Evolutionary conservation across 2,329 filamentous ascomycete genomes (phyloP).

Genomic region (Coniochaeta prunicola): DNA sequence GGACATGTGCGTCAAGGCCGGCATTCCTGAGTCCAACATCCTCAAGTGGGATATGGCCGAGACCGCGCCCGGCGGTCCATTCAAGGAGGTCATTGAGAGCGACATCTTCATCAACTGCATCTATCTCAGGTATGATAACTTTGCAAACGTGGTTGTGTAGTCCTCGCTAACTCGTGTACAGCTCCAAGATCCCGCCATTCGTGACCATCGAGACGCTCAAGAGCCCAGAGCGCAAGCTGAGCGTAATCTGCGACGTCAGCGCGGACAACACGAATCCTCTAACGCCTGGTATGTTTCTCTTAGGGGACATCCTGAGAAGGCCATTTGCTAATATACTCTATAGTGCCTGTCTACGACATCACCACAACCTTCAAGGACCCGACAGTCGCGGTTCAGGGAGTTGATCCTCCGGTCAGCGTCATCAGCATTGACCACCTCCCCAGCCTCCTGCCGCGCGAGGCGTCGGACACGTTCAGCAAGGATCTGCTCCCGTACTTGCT

Average conservation of each 20-base stretch:
- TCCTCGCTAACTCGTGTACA: not conserved
- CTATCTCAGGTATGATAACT: slow-evolving; percentile 47
- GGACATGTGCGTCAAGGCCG: slow-evolving; percentile 69
- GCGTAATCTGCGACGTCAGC: slow-evolving; percentile 71
- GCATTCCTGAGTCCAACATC: slow-evolving; percentile 61
- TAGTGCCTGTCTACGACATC: slow-evolving; percentile 72
- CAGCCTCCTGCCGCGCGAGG: slow-evolving; percentile 76
- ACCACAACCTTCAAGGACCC: slow-evolving; percentile 84
- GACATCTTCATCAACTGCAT: slow-evolving; percentile 83
- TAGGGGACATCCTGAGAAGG: slow-evolving; percentile 2
- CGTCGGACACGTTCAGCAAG: slow-evolving; percentile 73
- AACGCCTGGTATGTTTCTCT: slow-evolving; percentile 34
- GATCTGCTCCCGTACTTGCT: slow-evolving; percentile 73
- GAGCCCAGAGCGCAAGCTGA: slow-evolving; percentile 60
- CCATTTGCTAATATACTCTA: not conserved
- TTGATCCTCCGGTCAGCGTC: slow-evolving; percentile 61
- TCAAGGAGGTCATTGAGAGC: slow-evolving; percentile 59
- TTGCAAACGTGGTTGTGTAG: too few species aligned
- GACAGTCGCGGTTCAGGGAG: slow-evolving; percentile 66
- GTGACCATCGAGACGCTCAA: slow-evolving; percentile 63
- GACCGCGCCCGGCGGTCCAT: slow-evolving; percentile 67
- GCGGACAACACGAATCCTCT: slow-evolving; percentile 68
- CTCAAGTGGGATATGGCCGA: slow-evolving; percentile 65
- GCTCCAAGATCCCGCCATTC: slow-evolving; percentile 69
- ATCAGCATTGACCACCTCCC: slow-evolving; percentile 87